A percentile compares a stretch with the other conserved stretches of the same genome.
These are phyloP conservation scores for Citrus unshiu DNA, from an alignment of 345 rosid species.

Conservation along the genomic window DNA sequence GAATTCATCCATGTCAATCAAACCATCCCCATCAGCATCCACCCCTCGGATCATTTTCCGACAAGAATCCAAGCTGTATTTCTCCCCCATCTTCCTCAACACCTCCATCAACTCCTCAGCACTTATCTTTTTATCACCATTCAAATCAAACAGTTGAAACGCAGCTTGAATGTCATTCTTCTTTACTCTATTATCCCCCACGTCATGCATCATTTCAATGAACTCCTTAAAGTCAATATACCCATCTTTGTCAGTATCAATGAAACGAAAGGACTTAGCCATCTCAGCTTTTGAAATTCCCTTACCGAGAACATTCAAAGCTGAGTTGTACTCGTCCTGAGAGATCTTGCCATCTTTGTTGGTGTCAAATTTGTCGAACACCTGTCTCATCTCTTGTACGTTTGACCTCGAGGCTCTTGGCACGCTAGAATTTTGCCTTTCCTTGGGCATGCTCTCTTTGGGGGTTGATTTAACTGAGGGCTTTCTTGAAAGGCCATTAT, in stretches of 20 bases:
- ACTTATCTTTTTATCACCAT: too few relatives aligned
- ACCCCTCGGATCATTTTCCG: constrained; percentile 48
- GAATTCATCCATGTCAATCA: constrained; percentile 50
- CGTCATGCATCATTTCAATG: constrained; percentile 30
- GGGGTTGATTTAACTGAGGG: constrained; percentile 15
- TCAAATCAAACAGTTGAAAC: too few relatives aligned
- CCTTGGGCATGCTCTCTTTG: constrained; percentile 7
- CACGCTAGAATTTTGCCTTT: constrained; percentile 3
- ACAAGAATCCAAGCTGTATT: constrained; percentile 41
- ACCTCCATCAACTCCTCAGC: too few relatives aligned
- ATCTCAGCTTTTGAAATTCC: constrained; percentile 16
- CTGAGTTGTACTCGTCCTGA: too few relatives aligned
- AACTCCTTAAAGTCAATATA: constrained; percentile 55
- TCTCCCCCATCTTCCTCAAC: constrained; percentile 33
- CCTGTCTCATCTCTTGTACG: constrained; percentile 42
- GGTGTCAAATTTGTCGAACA: constrained; percentile 38
- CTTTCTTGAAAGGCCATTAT: constrained; percentile 17
- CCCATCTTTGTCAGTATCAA: constrained; percentile 54
- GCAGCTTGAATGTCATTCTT: constrained; percentile 11
- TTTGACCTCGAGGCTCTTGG: constrained; percentile 23
- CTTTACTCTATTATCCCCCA: constrained; percentile 26
- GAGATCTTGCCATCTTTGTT: too few relatives aligned
- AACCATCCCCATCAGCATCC: constrained; percentile 50
- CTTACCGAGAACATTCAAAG: too few relatives aligned
- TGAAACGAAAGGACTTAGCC: constrained; percentile 28